Evolutionary conservation across 1,139 yeast genomes (phyloP).

Genomic region (Meyerozyma elateridarum): DNA sequence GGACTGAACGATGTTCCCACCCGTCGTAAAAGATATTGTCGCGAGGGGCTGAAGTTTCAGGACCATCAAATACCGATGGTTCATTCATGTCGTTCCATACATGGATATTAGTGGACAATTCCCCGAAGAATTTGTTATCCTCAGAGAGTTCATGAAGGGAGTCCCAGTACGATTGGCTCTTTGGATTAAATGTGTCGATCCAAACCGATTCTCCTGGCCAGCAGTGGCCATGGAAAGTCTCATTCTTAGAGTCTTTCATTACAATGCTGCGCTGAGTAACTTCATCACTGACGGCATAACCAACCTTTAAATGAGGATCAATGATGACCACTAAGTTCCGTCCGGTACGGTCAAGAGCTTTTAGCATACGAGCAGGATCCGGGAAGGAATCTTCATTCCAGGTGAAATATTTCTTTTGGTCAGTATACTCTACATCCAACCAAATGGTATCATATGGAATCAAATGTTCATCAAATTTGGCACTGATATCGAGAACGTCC

Average conservation of each 20-base stretch:
- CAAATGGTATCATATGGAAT: constrained; percentile 92
- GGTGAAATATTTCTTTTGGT: constrained; percentile 80
- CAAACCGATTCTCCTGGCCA: constrained; percentile 98
- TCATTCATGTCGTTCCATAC: constrained; percentile 99
- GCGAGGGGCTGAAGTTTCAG: constrained; percentile 86
- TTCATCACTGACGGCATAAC: constrained; percentile 59
- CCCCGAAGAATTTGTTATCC: constrained; percentile 36
- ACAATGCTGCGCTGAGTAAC: constrained; percentile 34
- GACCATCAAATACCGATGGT: constrained; percentile 92
- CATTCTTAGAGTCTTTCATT: constrained; percentile 35
- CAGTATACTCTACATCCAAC: constrained; percentile 93
- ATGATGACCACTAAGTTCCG: constrained; percentile 79
- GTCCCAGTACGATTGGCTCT: constrained; percentile 59
- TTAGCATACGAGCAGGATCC: constrained; percentile 63
- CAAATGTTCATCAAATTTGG: constrained; percentile 63
- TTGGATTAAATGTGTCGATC: constrained; percentile 79
- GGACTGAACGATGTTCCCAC: constrained; percentile 89
- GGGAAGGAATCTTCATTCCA: constrained; percentile 81
- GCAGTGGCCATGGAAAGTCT: constrained; percentile 76
- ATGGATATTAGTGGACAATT: constrained; percentile 55
- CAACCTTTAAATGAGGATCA: constrained; percentile 85
- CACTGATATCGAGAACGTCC: constrained; percentile 70
- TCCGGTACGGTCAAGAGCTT: constrained; percentile 61
- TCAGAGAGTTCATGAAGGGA: constrained; percentile 19
- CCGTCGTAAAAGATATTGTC: constrained; percentile 73